Conservation (phyloP, 2,329 filamentous ascomycete genomes). For the Aspergillus novofumigatus region DNA sequence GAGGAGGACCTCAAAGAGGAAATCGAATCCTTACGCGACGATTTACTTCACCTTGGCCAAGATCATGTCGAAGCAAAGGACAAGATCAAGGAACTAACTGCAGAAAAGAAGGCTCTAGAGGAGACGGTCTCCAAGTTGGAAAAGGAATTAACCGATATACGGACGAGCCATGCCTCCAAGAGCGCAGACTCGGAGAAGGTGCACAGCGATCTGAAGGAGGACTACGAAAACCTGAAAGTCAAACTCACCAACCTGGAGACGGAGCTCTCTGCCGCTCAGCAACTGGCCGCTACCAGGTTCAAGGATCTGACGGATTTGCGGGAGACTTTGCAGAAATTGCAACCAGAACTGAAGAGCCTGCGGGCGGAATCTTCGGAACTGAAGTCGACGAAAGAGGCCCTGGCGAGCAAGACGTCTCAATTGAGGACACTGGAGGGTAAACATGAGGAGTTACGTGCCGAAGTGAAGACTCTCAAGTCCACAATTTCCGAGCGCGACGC, state of each 20-base stretch:
- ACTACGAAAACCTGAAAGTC: slow-evolving; percentile 68
- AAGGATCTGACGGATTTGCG: slow-evolving; percentile 80
- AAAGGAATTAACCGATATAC: slow-evolving; percentile 61
- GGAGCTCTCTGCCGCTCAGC: slow-evolving; percentile 79
- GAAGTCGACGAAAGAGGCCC: slow-evolving; percentile 70
- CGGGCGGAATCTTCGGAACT: slow-evolving; percentile 72
- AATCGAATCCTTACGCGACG: slow-evolving; percentile 76
- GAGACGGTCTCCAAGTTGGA: slow-evolving; percentile 65
- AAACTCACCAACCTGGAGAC: slow-evolving; percentile 69
- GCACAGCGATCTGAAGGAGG: slow-evolving; percentile 53
- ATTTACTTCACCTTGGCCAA: slow-evolving; percentile 72
- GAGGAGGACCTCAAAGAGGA: slow-evolving; percentile 77
- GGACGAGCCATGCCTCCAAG: slow-evolving; percentile 43
- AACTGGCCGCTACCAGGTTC: slow-evolving; percentile 80
- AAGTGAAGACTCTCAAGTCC: slow-evolving; percentile 66
- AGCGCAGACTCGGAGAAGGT: slow-evolving; percentile 49
- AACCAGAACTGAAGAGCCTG: slow-evolving; percentile 77
- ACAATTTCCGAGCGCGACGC: slow-evolving; percentile 68
- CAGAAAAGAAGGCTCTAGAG: slow-evolving; percentile 64
- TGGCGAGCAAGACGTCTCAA: slow-evolving; percentile 59
- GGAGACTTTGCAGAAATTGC: slow-evolving; percentile 75
- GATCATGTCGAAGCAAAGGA: slow-evolving; percentile 82
- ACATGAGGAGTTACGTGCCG: slow-evolving; percentile 75
- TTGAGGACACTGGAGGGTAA: slow-evolving; percentile 73
- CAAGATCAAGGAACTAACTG: slow-evolving; percentile 63